Evolutionary conservation across 768 basidiomycete genomes (phyloP).

Genomic region (Pilatotrama ljubarskyi): DNA sequence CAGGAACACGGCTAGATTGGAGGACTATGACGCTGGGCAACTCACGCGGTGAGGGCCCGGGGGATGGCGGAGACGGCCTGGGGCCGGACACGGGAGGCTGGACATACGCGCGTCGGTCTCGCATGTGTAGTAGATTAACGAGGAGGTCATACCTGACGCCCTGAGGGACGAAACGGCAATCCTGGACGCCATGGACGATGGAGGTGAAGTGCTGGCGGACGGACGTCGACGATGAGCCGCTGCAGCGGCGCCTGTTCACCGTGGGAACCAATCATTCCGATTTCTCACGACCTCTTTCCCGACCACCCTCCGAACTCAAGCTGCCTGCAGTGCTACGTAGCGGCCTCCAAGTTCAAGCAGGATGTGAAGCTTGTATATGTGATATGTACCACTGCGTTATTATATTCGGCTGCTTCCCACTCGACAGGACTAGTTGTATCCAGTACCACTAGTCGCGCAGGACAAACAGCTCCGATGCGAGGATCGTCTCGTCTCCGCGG

Average conservation of each 20-base stretch:
- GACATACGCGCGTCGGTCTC: background rate
- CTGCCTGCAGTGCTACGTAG: too few species aligned
- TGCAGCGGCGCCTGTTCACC: background rate
- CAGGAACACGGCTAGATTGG: background rate
- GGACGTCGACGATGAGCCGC: constrained; percentile 15
- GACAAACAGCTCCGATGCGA: too few species aligned
- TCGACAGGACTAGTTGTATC: too few species aligned
- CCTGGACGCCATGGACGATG: constrained; percentile 62
- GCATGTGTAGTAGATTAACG: too few species aligned
- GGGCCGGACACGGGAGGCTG: constrained; percentile 48
- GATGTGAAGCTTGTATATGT: too few species aligned
- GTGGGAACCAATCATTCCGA: constrained; percentile 8
- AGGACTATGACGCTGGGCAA: constrained; percentile 2
- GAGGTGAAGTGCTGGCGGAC: constrained; percentile 17
- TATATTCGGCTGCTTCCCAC: too few species aligned
- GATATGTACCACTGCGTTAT: too few species aligned
- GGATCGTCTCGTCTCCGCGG: too few species aligned
- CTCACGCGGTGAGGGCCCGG: constrained; percentile 32
- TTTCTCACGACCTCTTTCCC: constrained; percentile 4
- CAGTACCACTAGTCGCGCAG: too few species aligned
- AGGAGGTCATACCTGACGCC: constrained; percentile 50
- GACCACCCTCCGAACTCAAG: background rate
- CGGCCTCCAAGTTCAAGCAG: too few species aligned
- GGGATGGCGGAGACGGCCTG: constrained; percentile 33
- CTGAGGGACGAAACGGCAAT: constrained; percentile 66